These are phyloP conservation scores for Metahyphopichia silvanorum DNA, from an alignment of 805 yeast species.

Conservation along the genomic window DNA sequence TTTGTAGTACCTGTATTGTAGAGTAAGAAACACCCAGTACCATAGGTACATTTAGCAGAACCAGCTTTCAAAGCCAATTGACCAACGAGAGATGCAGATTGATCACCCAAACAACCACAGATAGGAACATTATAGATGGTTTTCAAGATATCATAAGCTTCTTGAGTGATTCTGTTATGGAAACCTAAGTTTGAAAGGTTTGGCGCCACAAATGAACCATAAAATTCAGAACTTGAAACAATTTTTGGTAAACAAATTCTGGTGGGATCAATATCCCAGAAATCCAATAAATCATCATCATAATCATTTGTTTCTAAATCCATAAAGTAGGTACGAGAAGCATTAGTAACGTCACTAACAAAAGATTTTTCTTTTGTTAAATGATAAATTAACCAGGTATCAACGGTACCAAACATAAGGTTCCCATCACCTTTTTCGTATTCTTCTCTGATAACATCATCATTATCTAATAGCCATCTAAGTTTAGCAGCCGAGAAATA, in stretches of 20 bases:
- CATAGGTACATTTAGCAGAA: conserved; percentile 91
- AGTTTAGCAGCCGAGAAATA: conserved; percentile 89
- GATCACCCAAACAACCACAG: conserved; percentile 92
- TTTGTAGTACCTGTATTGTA: conserved; percentile 81
- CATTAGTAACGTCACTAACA: conserved; percentile 87
- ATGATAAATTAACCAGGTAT: conserved; percentile 88
- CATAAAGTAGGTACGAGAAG: conserved; percentile 89
- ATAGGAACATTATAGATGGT: conserved; percentile 65
- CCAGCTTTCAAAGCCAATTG: conserved; percentile 83
- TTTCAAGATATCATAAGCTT: conserved; percentile 47
- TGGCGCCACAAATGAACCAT: conserved; percentile 69
- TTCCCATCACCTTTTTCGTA: conserved; percentile 69
- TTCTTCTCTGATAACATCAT: conserved; percentile 57
- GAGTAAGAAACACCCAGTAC: conserved; percentile 90
- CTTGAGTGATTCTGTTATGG: conserved; percentile 48
- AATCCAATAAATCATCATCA: conserved; percentile 69
- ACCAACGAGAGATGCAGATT: conserved; percentile 89
- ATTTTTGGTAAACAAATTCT: conserved; percentile 71
- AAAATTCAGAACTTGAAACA: conserved; percentile 72
- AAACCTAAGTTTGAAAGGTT: conserved; percentile 50
- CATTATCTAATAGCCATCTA: conserved; percentile 85
- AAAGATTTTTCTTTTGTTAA: conserved; percentile 67
- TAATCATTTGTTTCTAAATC: conserved; percentile 71
- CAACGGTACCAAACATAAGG: conserved; percentile 90
- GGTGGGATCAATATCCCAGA: conserved; percentile 75